A percentile compares a stretch with the other conserved stretches of the same genome.
phyloP scores from a whole-genome alignment of 2,329 filamentous ascomycete genomes.

The Penicillium sp. region DNA sequence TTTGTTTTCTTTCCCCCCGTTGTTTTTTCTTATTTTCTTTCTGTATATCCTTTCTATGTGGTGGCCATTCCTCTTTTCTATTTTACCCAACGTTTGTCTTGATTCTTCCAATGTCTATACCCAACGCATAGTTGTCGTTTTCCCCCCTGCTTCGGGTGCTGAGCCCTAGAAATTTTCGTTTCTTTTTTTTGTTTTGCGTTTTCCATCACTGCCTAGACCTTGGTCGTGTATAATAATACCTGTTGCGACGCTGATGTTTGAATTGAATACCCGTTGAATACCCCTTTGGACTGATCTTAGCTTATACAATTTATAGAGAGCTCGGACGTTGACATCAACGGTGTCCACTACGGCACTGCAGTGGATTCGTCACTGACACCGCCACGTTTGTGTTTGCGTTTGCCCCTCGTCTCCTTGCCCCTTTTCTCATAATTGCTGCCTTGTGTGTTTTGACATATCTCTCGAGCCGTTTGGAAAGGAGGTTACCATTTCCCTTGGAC shows the following conservation, averaged over 20 bases:
- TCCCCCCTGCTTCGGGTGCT: constrained; percentile 3
- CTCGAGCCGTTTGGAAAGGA: not conserved
- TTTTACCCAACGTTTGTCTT: not conserved
- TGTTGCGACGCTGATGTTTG: constrained; percentile 13
- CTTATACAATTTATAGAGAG: not conserved
- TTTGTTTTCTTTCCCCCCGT: not conserved
- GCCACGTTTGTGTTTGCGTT: constrained; percentile 2
- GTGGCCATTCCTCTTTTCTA: not conserved
- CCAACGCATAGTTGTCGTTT: constrained; percentile 22
- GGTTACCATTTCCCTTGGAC: not conserved
- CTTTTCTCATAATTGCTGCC: not conserved
- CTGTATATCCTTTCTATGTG: no score
- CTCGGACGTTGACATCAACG: not conserved
- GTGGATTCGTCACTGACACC: constrained; percentile 12
- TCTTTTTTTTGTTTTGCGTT: not conserved
- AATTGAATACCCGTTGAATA: constrained; percentile 23
- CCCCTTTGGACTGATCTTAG: no score
- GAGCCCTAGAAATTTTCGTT: constrained; percentile 14
- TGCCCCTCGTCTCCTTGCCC: constrained; percentile 9
- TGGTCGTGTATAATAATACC: constrained; percentile 29
- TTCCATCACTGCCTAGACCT: constrained; percentile 17
- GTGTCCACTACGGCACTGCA: constrained; percentile 3
- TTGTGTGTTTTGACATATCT: not conserved
- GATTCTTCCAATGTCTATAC: constrained; percentile 25
- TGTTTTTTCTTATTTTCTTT: constrained; percentile 6